Conservation (phyloP, 805 yeast genomes). For the Suhomyces kilbournensis region DNA sequence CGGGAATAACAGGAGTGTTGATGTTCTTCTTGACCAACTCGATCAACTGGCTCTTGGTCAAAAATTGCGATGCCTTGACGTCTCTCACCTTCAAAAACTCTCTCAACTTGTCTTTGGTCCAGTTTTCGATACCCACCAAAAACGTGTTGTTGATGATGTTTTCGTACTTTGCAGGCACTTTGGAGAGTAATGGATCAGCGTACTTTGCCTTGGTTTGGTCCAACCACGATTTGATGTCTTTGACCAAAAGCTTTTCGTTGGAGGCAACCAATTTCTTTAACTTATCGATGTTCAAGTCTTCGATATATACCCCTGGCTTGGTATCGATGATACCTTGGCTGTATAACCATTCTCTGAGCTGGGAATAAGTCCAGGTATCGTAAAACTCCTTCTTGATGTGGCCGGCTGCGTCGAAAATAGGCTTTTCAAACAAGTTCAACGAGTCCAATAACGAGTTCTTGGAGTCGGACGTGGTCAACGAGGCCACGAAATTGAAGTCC, state of each 20-base stretch:
- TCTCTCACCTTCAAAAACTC: slow-evolving; percentile 41
- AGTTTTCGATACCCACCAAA: slow-evolving; percentile 41
- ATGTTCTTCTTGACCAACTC: slow-evolving; percentile 37
- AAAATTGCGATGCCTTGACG: slow-evolving; percentile 35
- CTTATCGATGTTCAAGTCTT: slow-evolving; percentile 33
- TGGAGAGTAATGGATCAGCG: slow-evolving; percentile 33
- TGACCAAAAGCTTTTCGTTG: slow-evolving; percentile 30
- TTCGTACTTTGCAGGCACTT: slow-evolving; percentile 27
- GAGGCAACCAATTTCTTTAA: slow-evolving; percentile 33
- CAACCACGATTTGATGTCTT: slow-evolving; percentile 40
- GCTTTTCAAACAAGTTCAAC: slow-evolving; percentile 33
- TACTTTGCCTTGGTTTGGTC: slow-evolving; percentile 19
- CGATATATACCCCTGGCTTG: slow-evolving; percentile 30
- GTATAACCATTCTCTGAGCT: slow-evolving; percentile 53
- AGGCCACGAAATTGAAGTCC: slow-evolving; percentile 43
- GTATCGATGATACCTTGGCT: slow-evolving; percentile 30
- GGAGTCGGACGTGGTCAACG: slow-evolving; percentile 24
- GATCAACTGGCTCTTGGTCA: slow-evolving; percentile 39
- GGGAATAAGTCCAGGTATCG: slow-evolving; percentile 52
- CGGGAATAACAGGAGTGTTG: slow-evolving; percentile 31
- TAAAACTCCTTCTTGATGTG: slow-evolving; percentile 43
- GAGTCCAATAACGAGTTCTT: slow-evolving; percentile 41
- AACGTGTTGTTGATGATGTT: slow-evolving; percentile 45
- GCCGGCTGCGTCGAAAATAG: slow-evolving; percentile 38
- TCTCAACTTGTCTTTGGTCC: slow-evolving; percentile 46